Percentiles rank a stretch among this genome's conserved stretches.
Conservation (phyloP, 2,329 filamentous ascomycete genomes). For the Periconia sp. region DNA sequence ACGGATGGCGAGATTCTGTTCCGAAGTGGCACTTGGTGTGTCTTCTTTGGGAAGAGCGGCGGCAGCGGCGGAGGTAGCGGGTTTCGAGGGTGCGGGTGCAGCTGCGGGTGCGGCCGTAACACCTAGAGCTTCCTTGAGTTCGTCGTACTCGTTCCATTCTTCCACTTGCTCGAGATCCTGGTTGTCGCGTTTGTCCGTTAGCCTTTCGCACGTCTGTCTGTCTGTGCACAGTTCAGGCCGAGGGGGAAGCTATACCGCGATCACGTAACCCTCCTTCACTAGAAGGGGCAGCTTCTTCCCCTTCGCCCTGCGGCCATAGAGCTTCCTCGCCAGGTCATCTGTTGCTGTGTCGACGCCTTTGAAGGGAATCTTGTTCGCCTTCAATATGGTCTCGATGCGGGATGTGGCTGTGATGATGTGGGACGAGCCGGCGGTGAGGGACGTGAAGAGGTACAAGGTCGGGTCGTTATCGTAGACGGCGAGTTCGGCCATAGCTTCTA, state of each 20-base stretch:
- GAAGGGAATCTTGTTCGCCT: constrained; percentile 92
- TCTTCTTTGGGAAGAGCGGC: constrained; percentile 28
- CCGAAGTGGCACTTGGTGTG: constrained; percentile 22
- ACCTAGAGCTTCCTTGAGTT: constrained; percentile 83
- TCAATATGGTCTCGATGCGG: constrained; percentile 92
- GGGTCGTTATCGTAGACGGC: constrained; percentile 49
- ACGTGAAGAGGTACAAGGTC: constrained; percentile 89
- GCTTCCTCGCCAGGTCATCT: constrained; percentile 81
- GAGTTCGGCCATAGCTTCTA: constrained; percentile 42
- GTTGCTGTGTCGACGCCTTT: constrained; percentile 89
- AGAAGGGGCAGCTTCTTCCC: constrained; percentile 88
- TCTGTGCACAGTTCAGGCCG: not conserved
- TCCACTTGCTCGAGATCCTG: constrained; percentile 93
- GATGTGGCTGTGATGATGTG: constrained; percentile 96
- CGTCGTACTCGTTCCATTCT: constrained; percentile 99
- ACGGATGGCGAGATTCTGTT: constrained; percentile 40
- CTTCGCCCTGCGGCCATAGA: constrained; percentile 82
- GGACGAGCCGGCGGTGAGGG: constrained; percentile 89
- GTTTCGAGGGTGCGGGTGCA: constrained; percentile 32
- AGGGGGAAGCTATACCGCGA: constrained; percentile 66
- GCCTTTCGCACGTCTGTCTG: not conserved
- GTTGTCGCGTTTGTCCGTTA: constrained; percentile 1
- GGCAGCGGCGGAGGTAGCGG: constrained; percentile 3
- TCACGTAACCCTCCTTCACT: constrained; percentile 80
- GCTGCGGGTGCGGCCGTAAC: constrained; percentile 32